Conservation (phyloP, 2,329 filamentous ascomycete species). For the Aureobasidium namibiae region DNA sequence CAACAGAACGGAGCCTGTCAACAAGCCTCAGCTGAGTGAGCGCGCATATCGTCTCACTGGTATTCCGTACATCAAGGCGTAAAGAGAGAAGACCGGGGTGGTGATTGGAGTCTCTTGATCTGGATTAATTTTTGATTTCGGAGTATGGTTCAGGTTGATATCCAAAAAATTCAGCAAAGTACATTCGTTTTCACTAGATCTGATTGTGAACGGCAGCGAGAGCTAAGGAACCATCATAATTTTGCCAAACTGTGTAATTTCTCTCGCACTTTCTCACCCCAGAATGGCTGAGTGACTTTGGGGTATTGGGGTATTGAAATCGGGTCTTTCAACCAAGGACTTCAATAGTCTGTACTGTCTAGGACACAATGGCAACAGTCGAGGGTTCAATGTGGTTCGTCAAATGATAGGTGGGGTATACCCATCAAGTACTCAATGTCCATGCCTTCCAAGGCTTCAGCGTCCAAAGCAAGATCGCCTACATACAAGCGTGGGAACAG, state of each 20-base stretch:
- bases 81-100: neutral
- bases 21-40: slow-evolving; percentile 34
- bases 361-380: neutral
- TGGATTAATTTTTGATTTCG: slow-evolving; percentile 18
- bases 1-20: slow-evolving; percentile 31
- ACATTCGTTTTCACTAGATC: neutral
- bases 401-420: neutral
- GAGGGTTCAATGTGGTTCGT: neutral
- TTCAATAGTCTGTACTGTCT: neutral
- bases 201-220: no score
- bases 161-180: slow-evolving; percentile 20
- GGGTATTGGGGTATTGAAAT: no score
- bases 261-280: no score
- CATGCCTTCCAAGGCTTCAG: neutral
- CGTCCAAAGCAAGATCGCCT: neutral
- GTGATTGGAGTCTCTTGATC: neutral
- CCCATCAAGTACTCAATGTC: slow-evolving; percentile 7
- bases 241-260: no score
- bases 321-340: no score
- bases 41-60: slow-evolving; percentile 39
- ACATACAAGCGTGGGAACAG: slow-evolving; percentile 4
- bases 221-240: no score
- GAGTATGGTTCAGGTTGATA: slow-evolving; percentile 26
- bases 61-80: slow-evolving; percentile 35
- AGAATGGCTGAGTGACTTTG: no score